phyloP scores from a whole-genome alignment of 768 basidiomycete species.

The Exsudoporus frostii region DNA sequence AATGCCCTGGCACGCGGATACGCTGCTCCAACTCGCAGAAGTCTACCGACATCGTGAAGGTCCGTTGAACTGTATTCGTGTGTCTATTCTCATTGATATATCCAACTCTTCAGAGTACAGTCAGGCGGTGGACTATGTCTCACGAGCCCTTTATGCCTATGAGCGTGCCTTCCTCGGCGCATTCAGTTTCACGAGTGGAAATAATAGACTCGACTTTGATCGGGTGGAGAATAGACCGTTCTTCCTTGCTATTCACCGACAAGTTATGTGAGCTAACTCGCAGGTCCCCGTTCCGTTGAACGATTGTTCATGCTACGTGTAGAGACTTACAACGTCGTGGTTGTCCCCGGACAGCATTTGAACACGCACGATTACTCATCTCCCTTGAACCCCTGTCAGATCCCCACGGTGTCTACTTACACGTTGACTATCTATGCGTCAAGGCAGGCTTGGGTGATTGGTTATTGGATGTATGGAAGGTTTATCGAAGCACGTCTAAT shows the following conservation, averaged over 20 bases:
- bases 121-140: constrained; percentile 83
- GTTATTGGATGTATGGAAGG: constrained; percentile 63
- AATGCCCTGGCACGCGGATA: constrained; percentile 91
- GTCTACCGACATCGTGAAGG: constrained; percentile 75
- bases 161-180: constrained; percentile 86
- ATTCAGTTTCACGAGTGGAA: constrained; percentile 80
- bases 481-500: constrained; percentile 11
- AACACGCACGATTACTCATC: constrained; percentile 83
- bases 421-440: constrained; percentile 81
- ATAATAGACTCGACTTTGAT: constrained; percentile 85
- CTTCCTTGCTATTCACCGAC: constrained; percentile 83
- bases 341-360: constrained; percentile 85
- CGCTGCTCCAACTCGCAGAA: constrained; percentile 43
- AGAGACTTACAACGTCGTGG: constrained; percentile 89
- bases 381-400: constrained; percentile 84
- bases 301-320: background rate
- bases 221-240: constrained; percentile 90
- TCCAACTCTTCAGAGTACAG: constrained; percentile 59
- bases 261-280: constrained; percentile 60
- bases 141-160: constrained; percentile 90
- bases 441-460: constrained; percentile 80
- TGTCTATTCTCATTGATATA: background rate
- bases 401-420: constrained; percentile 80
- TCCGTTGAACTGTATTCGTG: constrained; percentile 25
- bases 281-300: background rate